A percentile compares a stretch with the other conserved stretches of the same genome.
Conservation (phyloP, 2,329 filamentous ascomycete species). For the Alternaria sp. region DNA sequence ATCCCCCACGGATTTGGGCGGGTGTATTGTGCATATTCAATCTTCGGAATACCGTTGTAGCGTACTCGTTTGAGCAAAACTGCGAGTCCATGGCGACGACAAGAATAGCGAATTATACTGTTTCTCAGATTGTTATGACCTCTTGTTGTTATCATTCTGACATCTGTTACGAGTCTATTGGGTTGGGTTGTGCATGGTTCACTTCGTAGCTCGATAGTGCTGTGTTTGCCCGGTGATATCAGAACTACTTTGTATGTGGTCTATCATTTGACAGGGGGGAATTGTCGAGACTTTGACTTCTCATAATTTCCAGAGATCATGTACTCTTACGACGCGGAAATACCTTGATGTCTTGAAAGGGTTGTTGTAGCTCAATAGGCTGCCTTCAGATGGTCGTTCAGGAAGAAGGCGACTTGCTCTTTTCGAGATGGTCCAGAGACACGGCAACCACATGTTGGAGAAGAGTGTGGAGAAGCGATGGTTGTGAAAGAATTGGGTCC, state of each 20-base stretch:
- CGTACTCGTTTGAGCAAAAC: not conserved
- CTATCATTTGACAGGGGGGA: not conserved
- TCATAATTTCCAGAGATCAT: not conserved
- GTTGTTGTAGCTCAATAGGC: too few species aligned
- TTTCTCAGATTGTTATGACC: not conserved
- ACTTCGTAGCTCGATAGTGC: not conserved
- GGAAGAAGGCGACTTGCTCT: too few species aligned
- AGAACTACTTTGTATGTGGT: not conserved
- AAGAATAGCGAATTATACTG: not conserved
- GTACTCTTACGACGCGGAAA: not conserved
- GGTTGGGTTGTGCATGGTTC: not conserved
- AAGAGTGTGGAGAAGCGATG: not conserved
- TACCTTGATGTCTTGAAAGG: not conserved
- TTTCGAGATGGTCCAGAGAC: too few species aligned
- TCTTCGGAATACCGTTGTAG: not conserved
- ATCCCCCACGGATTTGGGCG: not conserved
- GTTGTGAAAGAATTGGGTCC: not conserved
- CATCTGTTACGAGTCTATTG: not conserved
- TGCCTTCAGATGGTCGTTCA: too few species aligned
- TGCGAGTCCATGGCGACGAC: not conserved
- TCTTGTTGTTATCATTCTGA: not conserved
- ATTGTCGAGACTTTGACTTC: not conserved
- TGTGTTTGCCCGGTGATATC: not conserved
- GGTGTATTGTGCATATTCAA: not conserved
- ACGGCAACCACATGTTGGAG: not conserved